Evolutionary conservation across 2,329 filamentous ascomycete genomes (phyloP), one percentile per base, ranked within the genome.

Genomic region (Xylariaceae sp.): DNA sequence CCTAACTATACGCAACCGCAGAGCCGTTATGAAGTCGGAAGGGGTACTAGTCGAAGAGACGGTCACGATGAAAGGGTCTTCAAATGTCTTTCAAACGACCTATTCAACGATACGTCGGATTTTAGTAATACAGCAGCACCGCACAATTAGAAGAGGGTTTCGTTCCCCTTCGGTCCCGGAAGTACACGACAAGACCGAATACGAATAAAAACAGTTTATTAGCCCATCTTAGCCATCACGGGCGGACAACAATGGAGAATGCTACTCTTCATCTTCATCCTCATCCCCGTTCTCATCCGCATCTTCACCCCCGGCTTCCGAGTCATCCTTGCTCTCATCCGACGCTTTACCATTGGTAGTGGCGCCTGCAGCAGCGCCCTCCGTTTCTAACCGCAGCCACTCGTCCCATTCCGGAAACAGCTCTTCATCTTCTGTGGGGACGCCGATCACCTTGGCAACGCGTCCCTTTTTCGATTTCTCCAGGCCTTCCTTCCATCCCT

Each of bases 361-460:
- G 37, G 62, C 75, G 58, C 61, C 71, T 54, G 60, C 56, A 5
- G 72, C 68, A 3, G 76, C 78, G 2, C 88, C 87, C 63, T 91
- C 85, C 55, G 80, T 81, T 75, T 97, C 94, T 58, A 96, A 69
- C 66, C 81, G 80, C 63, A 97, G 69, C 77, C 89, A 96, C 71
- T 94, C 87, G 4, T 96, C 88, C 94, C 94, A 99, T 66, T 96
- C 90, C 0, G 92, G 92, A 74, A 99, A 99, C 63, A 99, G 80
- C 2, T 95, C 92, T 39, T 87, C 87, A 55, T 91, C 89, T 63
- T 88, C 86, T 0, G 84, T 88, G 0, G 94, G 94, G 0, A 89
- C 80, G 56, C 88, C 92, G 50, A 99, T 81, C 47, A 91, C 78
- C 73, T 92, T 87, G 10, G 88, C 84, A 3, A 97, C 87, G 61